Percentiles rank a stretch among this genome's conserved stretches.
Evolutionary conservation across 768 basidiomycete species (phyloP).

Genomic region (Kondoa subrosea): DNA sequence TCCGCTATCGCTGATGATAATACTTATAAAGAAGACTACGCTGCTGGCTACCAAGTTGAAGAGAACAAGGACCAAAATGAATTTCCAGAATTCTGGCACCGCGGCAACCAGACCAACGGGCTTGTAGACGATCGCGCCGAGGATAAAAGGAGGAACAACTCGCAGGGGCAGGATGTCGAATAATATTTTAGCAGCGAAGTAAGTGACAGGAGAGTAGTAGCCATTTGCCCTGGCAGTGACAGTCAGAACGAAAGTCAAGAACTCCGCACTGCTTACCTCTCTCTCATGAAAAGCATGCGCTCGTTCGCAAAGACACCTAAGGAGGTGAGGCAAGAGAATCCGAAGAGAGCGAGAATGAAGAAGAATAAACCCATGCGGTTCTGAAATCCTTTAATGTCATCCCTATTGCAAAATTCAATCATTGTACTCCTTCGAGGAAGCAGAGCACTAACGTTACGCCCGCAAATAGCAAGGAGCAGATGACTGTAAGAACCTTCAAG

Average conservation of each 20-base stretch:
- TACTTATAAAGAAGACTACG: conserved; percentile 74
- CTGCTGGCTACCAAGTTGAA: conserved; percentile 94
- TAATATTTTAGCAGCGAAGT: conserved; percentile 90
- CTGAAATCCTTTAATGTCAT: conserved; percentile 95
- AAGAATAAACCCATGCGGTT: conserved; percentile 87
- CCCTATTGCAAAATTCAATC: conserved; percentile 33
- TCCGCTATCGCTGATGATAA: conserved; percentile 67
- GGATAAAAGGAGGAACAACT: conserved; percentile 83
- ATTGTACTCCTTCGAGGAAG: neutral
- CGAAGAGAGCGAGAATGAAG: conserved; percentile 89
- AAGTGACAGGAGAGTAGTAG: conserved; percentile 91
- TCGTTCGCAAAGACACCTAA: conserved; percentile 88
- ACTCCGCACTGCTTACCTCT: conserved; percentile 43
- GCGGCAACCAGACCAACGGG: conserved; percentile 86
- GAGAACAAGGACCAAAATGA: conserved; percentile 81
- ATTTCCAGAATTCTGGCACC: conserved; percentile 89
- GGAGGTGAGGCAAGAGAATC: conserved; percentile 89
- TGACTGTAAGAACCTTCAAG: conserved; percentile 40
- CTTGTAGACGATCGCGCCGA: conserved; percentile 87
- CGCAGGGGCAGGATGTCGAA: conserved; percentile 92
- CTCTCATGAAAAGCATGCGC: conserved; percentile 92
- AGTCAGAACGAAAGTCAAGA: neutral
- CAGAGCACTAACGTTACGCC: conserved; percentile 50
- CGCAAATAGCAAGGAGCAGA: conserved; percentile 87
- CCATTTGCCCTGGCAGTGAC: conserved; percentile 44